Evolutionary conservation across 139 green algal species (phyloP).

Genomic region (Dunaliella sp.): DNA sequence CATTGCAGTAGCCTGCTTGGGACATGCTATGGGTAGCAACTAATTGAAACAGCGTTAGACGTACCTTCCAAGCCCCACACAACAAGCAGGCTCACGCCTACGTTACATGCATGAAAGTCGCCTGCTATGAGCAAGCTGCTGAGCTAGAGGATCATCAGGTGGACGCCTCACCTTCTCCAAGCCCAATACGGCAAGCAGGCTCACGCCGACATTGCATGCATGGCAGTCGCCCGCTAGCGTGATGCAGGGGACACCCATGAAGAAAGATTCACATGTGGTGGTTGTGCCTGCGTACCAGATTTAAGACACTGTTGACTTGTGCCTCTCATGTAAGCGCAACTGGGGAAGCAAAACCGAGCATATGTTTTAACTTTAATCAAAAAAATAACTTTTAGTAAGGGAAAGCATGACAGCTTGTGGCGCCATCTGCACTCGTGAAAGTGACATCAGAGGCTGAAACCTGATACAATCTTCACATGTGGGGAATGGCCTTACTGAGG

Average conservation of each 20-base stretch:
- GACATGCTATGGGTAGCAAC: too few species aligned
- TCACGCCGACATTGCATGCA: conserved; percentile 93
- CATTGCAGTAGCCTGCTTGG: too few species aligned
- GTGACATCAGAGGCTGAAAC: background rate
- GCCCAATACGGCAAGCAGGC: conserved; percentile 78
- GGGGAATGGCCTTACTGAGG: too few species aligned
- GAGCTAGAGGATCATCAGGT: too few species aligned
- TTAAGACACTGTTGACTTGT: too few species aligned
- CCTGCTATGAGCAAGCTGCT: too few species aligned
- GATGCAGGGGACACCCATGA: conserved; percentile 93
- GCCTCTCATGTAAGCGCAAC: too few species aligned
- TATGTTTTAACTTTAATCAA: background rate
- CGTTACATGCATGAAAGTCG: conserved; percentile 92
- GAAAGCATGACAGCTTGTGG: background rate
- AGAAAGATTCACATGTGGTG: conserved; percentile 92
- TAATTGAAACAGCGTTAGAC: too few species aligned
- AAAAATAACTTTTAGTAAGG: background rate
- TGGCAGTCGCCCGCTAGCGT: conserved; percentile 85
- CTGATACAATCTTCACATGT: background rate
- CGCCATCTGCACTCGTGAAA: background rate
- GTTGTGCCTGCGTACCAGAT: conserved; percentile 93
- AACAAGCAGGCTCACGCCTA: conserved; percentile 83
- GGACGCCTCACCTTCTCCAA: conserved; percentile 46
- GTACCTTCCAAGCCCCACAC: conserved; percentile 64
- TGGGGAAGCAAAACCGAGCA: too few species aligned